These are phyloP conservation scores for Aphanomyces cochlioides DNA, from an alignment of 352 stramenopile genomes.

Conservation along the genomic window DNA sequence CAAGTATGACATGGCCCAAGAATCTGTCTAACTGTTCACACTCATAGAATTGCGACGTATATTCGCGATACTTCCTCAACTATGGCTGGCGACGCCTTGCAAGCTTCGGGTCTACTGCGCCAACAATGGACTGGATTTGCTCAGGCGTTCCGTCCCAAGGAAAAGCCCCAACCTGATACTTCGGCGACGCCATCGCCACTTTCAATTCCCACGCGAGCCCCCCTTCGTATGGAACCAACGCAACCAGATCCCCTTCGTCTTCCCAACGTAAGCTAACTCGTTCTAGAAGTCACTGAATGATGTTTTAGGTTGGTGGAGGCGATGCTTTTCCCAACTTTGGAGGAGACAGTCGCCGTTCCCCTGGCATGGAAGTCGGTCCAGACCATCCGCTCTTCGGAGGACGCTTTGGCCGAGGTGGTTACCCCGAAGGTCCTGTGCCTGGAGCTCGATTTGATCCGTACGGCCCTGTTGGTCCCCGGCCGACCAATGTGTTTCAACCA, in stretches of 20 bases:
- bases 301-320: constrained; percentile 47
- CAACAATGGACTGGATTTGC: constrained; percentile 55
- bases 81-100: constrained; percentile 46
- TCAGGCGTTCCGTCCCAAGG: constrained; percentile 44
- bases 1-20: constrained; percentile 35
- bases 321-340: constrained; percentile 60
- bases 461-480: constrained; percentile 39
- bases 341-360: constrained; percentile 33
- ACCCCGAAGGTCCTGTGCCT: constrained; percentile 50
- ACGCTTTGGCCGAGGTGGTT: constrained; percentile 38
- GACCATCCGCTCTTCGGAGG: constrained; percentile 69
- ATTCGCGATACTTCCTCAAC: constrained; percentile 33
- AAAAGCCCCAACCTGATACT: background rate
- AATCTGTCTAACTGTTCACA: no score
- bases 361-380: constrained; percentile 69
- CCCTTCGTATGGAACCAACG: no score
- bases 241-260: no score
- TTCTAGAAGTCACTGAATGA: no score
- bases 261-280: no score
- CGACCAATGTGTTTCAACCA: constrained; percentile 48
- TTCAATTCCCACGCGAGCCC: background rate
- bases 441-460: constrained; percentile 82
- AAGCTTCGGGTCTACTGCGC: constrained; percentile 48
- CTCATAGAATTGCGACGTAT: constrained; percentile 34
- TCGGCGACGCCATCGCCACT: background rate